Base-by-base conservation (phyloP, 2,329 filamentous ascomycete genomes). In the Leptosphaerulina australis region DNA sequence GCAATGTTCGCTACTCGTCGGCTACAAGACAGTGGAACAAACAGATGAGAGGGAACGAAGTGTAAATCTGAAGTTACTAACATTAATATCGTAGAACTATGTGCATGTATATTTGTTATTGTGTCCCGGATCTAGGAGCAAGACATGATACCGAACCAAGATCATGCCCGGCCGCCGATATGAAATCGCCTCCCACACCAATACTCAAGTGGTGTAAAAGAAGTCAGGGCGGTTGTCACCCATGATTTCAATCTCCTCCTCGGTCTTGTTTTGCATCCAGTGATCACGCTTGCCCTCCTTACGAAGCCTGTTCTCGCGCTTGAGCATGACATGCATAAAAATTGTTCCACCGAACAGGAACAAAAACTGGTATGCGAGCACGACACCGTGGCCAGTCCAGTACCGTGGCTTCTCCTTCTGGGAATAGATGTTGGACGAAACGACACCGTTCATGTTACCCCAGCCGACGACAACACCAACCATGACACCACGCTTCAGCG, bases 361-460 rank as follows among this genome's bases (percentile, higher is more conserved):
- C 1, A 90, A 51, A 4, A 83, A 76, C 72, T 91, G 79, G 72
- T 92, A 96, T 0, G 77, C 88, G 33, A 96, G 74, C 3, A 96
- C 85, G 0, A 86, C 80, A 7, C 82, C 86, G 63, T 97, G 91
- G 2, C 92, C 92, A 3, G 84, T 81, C 38, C 81, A 81, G 76
- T 85, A 96, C 18, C 81, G 80, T 1, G 87, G 90, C 55, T 59
- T 83, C 67, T 84, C 77, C 57, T 81, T 76, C 66, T 68, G 62
- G 10, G 76, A 76, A 66, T 90, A 96, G 63, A 96, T 90, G 72
- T 96, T 96, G 63, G 83, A 87, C 60, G 82, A 86, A 14, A 96
- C 88, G 35, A 96, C 83, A 45, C 92, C 92, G 71, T 95, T 96
- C 52, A 97, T 78, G 70, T 97, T 96, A 38, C 92, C 92, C 89